Conservation (phyloP, 2,329 filamentous ascomycete genomes). For the Hymenotorrendiella dingleyae region DNA sequence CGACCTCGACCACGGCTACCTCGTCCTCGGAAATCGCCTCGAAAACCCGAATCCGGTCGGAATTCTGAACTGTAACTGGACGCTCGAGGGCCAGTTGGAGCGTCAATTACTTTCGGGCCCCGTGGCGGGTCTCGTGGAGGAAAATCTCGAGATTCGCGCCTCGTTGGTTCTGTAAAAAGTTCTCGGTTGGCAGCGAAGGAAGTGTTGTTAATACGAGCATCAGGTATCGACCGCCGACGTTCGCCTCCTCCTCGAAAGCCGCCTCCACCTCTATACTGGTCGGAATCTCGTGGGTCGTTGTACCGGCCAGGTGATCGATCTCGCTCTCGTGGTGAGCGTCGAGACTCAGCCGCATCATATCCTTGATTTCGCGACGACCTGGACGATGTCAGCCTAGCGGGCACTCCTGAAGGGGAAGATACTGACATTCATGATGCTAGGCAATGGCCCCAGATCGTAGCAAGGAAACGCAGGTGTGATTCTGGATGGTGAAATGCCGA, state of each 20-base stretch:
- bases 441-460: slow-evolving; percentile 21
- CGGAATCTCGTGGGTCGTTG: slow-evolving; percentile 23
- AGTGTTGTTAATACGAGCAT: slow-evolving; percentile 34
- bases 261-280: slow-evolving; percentile 26
- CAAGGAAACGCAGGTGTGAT: background rate
- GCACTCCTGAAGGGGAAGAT: background rate
- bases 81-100: slow-evolving; percentile 61
- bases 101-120: slow-evolving; percentile 64
- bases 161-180: slow-evolving; percentile 44
- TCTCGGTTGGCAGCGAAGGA: slow-evolving; percentile 58
- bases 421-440: slow-evolving; percentile 29
- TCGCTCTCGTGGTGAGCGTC: slow-evolving; percentile 35
- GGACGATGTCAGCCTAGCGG: slow-evolving; percentile 12
- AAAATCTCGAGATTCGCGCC: slow-evolving; percentile 28
- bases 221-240: slow-evolving; percentile 26
- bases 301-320: slow-evolving; percentile 33
- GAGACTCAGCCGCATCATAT: slow-evolving; percentile 34
- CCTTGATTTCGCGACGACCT: slow-evolving; percentile 31
- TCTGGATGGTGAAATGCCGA: background rate
- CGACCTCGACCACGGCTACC: slow-evolving; percentile 50
- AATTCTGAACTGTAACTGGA: slow-evolving; percentile 62
- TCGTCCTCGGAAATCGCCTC: slow-evolving; percentile 44
- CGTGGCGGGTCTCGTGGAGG: slow-evolving; percentile 67
- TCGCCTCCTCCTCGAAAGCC: slow-evolving; percentile 25
- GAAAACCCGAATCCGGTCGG: slow-evolving; percentile 47